phyloP scores from a whole-genome alignment of 2,329 filamentous ascomycete genomes.

The Fusarium sp. region DNA sequence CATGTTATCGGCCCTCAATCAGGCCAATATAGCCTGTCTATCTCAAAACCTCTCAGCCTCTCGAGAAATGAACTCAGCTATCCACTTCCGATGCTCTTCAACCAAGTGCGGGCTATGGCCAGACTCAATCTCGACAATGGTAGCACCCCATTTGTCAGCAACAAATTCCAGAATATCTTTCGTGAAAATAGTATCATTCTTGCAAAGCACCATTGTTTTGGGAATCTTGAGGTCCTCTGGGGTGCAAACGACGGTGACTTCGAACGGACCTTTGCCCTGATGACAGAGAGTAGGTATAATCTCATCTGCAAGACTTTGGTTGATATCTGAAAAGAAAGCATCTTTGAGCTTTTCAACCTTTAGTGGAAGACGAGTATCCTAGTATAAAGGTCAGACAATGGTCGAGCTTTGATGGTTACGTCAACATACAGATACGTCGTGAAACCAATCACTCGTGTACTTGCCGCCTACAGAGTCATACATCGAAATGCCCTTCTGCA shows the following conservation, averaged over 20 bases:
- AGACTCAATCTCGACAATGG: constrained; percentile 22
- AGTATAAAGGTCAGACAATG: accelerated
- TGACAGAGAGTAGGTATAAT: constrained; percentile 10
- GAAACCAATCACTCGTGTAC: constrained; percentile 14
- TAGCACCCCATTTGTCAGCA: constrained; percentile 24
- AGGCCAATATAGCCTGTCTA: too few relatives aligned
- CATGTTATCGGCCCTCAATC: too few relatives aligned
- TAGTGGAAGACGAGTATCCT: constrained; percentile 25
- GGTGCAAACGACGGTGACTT: constrained; percentile 15
- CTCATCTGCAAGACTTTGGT: constrained; percentile 12
- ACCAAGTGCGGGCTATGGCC: constrained; percentile 38
- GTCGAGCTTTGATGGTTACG: accelerated
- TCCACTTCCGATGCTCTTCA: constrained; percentile 10
- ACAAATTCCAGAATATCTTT: constrained; percentile 2
- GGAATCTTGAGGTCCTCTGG: constrained; percentile 3
- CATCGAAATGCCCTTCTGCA: constrained; percentile 29
- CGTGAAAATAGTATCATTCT: constrained; percentile 12
- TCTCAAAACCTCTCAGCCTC: background rate
- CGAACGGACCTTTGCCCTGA: constrained; percentile 26
- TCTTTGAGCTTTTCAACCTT: background rate
- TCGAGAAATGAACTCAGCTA: constrained; percentile 8
- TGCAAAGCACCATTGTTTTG: constrained; percentile 20
- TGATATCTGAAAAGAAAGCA: constrained; percentile 32
- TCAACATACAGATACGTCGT: constrained; percentile 14
- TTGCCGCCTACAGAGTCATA: constrained; percentile 14